Evolutionary conservation across 306 rosid genomes (phyloP), one percentile per base, ranked within the genome.

Genomic region (Acmispon strigosus): DNA sequence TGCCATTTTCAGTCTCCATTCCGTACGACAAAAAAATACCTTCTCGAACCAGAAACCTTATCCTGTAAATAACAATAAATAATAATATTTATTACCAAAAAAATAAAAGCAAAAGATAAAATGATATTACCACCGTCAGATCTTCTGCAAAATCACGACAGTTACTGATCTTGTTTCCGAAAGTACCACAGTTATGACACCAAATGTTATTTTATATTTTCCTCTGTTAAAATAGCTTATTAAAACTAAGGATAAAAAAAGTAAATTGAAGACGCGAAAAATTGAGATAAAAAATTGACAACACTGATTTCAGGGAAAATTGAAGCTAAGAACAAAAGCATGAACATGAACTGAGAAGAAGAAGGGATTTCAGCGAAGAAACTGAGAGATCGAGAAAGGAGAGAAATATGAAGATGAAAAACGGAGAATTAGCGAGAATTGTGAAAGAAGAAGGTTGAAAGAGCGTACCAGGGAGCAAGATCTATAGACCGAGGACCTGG

Each of bases 1-100:
- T 80, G 70, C 79, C 74, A 36, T 78, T 71, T 29, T 80, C 76
- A 62, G 79, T 67, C 73, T 89, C 93, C 97, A 91, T 91, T 78
- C 72, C 82, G 80, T 71, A 74, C 80, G 69, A 69, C 64, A 63
- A 55, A 76, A 71, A 60, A 79, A 49, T 48, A 19, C 51, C 78
- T 70, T 65, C 77, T 77, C 58, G 64, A 75, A 49, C 79, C 56
- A 54, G 65, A 54, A 61, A 77, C 43, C 13, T 62, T 72, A 56
- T 76, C 68, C 75, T 66, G 73, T 10, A 29, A 22, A 62, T 34
- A 58, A 43, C 18, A 34, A 66, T 47, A 10, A 59, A 8, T 12
- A 53, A 43, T 29, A 48, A n/a, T 36, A 62, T 44, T 3, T 19
- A 52, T 68, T 13, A 56, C 57, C 34, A 34, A 55, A 60, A 42